Evolutionary conservation across 2,329 filamentous ascomycete genomes (phyloP), one percentile per base, ranked within the genome.

Genomic region (Scleromitrula shiraiana): DNA sequence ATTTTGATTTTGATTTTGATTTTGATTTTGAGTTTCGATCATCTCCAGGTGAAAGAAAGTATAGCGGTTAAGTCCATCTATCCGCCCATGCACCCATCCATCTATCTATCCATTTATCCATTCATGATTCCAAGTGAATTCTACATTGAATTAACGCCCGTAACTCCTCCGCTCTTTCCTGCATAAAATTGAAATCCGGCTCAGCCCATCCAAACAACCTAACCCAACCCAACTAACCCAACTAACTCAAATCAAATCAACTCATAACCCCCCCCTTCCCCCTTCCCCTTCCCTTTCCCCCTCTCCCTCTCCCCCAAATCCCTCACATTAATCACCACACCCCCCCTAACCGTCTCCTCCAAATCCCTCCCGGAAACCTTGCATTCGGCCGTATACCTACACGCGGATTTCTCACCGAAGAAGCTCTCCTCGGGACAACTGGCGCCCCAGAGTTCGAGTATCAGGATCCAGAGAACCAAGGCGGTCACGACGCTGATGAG

Each of bases 391-490:
- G 62, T 68, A 55, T 76, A 76, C 15, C 57, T 62, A 32, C 64
- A 65, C 14, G 61, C 60, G 37, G 56, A 62, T 46, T 61, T 64
- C 39, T 65, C 64, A 1, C 67, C 66, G 30, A 70, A 70, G 48
- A 75, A 71, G 2, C 62, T 61, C 35, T 76, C 68, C 32, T 68
- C 66, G 9, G 61, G 62, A 55, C 67, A 72, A 30, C 71, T 73
- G 35, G 67, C 69, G 7, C 75, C 75, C 59, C 68, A 74, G 2
- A 77, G 56, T 57, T 78, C 75, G 3, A 76, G 51, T 4, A 69
- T 50, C 38, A 77, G 61, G 0, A 75, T 68, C 62, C 70, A 72
- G 12, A 68, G 56, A 0, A 70, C 61, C 17, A 77, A 61, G 0
- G 65, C 65, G 2, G 72, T 68, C 0, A 71, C 72, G 12, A 70